Base-by-base conservation (phyloP, 495 filamentous ascomycete species). In the Paragyromitra xinjiangensis region DNA sequence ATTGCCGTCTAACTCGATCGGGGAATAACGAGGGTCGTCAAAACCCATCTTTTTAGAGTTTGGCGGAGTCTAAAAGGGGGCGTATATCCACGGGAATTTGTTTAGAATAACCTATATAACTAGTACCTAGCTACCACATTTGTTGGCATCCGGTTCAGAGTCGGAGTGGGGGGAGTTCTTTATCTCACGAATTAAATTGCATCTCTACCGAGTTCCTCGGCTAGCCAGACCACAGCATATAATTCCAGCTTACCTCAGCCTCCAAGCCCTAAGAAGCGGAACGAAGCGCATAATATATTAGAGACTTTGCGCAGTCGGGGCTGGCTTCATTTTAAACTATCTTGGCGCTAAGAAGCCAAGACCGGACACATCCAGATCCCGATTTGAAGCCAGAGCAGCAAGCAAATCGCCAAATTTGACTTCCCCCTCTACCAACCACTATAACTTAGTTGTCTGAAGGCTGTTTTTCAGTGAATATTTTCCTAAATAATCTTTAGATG, bases 1-100 rank as follows among this genome's bases (percentile, higher is more conserved):
- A 19, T 69, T 53, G 53, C 3, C 40, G 67, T 69, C 22, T 59
- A 45, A 29, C 53, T 45, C 22, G 67, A 58, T 37, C 67, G 22
- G 16, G 53, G 24, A 3, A 22, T 48, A 55, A 5, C 16, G 44
- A 48, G 48, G 29, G 48, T 37, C 45, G 34, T 11, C 19, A 14
- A n/a, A n/a, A 29, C n/a, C 40, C 16, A 34, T 34, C 44, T 1
- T 40, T 44, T 7, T 16, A 6, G 55, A 37, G 55, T 16, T 69
- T 14, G 16, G 29, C 14, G 39, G 66, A 58, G 22, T 58, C 40
- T 6, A 69, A 44, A 39, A 6, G 12, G 50, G 53, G n/a, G 29
- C 12, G 29, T 56, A 48, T 59, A 45, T 59, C 59, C 59, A 12
- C 14, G 3, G 22, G 39, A n/a, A 8, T 59, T 48, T 56, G 11